Conservation (phyloP, 208 protist species). For the Crithidia bombi region DNA sequence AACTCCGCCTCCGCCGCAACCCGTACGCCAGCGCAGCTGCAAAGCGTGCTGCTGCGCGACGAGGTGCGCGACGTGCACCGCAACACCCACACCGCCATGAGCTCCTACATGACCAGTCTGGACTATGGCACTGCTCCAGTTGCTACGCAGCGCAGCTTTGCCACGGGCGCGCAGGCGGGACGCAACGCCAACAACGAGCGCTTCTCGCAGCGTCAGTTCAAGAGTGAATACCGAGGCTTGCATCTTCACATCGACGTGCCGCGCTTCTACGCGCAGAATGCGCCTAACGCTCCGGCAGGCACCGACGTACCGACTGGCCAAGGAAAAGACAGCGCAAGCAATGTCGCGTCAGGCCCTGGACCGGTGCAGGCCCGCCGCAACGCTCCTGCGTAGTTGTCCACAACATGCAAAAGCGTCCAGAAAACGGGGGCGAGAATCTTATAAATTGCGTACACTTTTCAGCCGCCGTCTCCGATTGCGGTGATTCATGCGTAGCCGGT, state of each 20-base stretch:
- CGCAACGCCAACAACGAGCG: background rate
- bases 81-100: slow-evolving; percentile 28
- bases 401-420: background rate
- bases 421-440: background rate
- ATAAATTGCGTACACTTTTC: background rate
- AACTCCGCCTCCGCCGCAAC: background rate
- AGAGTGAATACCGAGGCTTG: slow-evolving; percentile 30
- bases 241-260: slow-evolving; percentile 32
- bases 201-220: slow-evolving; percentile 19
- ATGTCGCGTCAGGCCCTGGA: background rate
- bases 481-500: too few relatives aligned
- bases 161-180: background rate
- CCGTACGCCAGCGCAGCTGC: background rate
- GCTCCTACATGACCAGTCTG: slow-evolving; percentile 35
- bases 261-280: slow-evolving; percentile 18
- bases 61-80: slow-evolving; percentile 34
- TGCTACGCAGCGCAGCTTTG: background rate
- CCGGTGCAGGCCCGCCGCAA: background rate
- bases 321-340: background rate
- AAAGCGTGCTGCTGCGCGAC: slow-evolving; percentile 22
- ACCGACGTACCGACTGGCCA: background rate
- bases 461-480: too few relatives aligned
- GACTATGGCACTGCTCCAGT: slow-evolving; percentile 26
- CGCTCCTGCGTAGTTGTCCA: background rate
- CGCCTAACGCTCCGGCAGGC: background rate